Base-by-base conservation (phyloP, 1,284 basidiomycete species). In the Rhizoctonia solani region DNA sequence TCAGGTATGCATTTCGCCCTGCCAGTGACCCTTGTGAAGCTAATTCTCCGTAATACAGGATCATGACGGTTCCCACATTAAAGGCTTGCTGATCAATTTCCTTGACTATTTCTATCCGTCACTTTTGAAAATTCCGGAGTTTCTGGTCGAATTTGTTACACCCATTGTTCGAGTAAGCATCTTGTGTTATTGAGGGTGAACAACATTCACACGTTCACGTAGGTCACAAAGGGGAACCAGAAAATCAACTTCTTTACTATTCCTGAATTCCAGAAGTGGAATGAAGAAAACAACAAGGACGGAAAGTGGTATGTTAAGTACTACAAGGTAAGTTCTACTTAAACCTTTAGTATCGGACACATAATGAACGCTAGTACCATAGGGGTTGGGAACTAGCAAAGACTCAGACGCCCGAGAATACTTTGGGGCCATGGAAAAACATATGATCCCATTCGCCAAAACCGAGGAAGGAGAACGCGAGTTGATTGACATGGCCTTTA, bases 31-130 rank as follows among this genome's bases (percentile, higher is more conserved):
- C 69, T 16, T 73, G n/a, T 21, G 68, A 25, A 34, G 41, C 50
- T 50, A 39, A 39, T 49, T 8, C 41, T 50, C 34, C n/a, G n/a
- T 44, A 41, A n/a, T 69, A 0, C 76, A 97, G 92, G 97, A 99
- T 86, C 95, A 99, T 80, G 97, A 99, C 79, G 97, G 97, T 61
- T 99, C 96, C 41, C 97, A 99, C 79, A 99, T 99, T 81, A 99
- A 99, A 79, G 97, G 97, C 42, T 85, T 99, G 8, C 85, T 99
- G 67, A 97, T 99, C 81, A 99, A 99, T 78, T 99, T 95, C 78
- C 81, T 99, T 68, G 97, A 99, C 75, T 90, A 96, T 76, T 98
- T 96, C 78, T 99, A 92, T 77, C 97, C 97, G 0, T 98, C 96
- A 1, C 81, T 99, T 34, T 83, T 99, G 69, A 93, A 91, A 76